Evolutionary conservation across 495 filamentous ascomycete genomes (phyloP), one percentile per base, ranked within the genome.

Genomic region (Xylaria longipes): DNA sequence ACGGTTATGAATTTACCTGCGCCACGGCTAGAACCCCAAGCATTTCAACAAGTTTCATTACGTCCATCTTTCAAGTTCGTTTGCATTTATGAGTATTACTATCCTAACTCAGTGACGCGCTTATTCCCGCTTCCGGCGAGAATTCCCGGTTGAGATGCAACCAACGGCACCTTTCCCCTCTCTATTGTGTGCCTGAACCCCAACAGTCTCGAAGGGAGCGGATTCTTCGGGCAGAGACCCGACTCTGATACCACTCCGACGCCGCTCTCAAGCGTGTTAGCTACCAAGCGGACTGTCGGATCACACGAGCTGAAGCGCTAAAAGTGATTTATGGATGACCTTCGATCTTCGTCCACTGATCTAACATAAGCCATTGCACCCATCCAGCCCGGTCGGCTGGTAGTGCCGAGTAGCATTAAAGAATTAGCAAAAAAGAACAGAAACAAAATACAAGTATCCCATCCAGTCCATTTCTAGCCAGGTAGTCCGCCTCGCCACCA

Each of bases 381-480:
- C 27, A n/a, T 5, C 17, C 41, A 50, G 67, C 27, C 39, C 2
- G 11, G 17, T 45, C 1, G 54, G 14, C 39, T 17, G 25, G 3
- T 20, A 35, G 35, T 35, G 39, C 39, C 17, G 43, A 41, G 58
- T 46, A 41, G 45, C 61, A 71, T 71, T 71, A 71, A 46, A 64
- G n/a, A 29, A 71, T 71, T 64, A 71, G 25, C 46, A 17, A 52
- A 64, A 22, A 33, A 71, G 15, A 29, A 61, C 1, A 35, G 14
- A 12, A 9, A 50, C 31, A 43, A n/a, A 57, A 69, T 29, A 62
- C 20, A 41, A 41, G 22, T 56, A 48, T 31, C 48, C 69, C 69
- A 71, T 63, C 61, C 69, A 71, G 69, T 31, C 45, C 69, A 41
- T 57, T 48, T 65, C 58, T 71, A 65, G 60, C 69, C 68, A 65